Evolutionary conservation across 1,284 basidiomycete genomes (phyloP).

Genomic region (Leucoagaricus sp.): DNA sequence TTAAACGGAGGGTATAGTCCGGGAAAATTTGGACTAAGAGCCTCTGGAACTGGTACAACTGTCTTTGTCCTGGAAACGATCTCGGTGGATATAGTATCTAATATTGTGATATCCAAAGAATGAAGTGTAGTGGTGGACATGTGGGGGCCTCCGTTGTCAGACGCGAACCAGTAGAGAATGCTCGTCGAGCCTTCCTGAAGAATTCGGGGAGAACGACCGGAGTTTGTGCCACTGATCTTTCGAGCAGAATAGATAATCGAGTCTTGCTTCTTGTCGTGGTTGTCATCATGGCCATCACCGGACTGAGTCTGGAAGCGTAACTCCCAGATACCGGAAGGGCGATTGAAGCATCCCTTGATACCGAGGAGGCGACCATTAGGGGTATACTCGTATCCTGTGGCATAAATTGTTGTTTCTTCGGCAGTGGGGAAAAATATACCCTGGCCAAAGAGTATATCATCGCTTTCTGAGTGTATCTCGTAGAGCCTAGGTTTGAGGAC

Average conservation of each 20-base stretch:
- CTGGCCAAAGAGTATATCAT: constrained; percentile 51
- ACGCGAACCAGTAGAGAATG: constrained; percentile 57
- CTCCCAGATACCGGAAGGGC: constrained; percentile 59
- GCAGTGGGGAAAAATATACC: constrained; percentile 45
- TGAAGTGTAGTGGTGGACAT: constrained; percentile 56
- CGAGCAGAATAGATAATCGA: constrained; percentile 4
- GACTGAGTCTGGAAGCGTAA: constrained; percentile 27
- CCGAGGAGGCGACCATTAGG: constrained; percentile 61
- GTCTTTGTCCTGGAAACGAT: background rate
- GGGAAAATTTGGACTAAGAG: constrained; percentile 48
- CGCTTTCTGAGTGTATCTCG: constrained; percentile 8
- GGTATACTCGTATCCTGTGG: constrained; percentile 62
- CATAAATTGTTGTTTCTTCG: constrained; percentile 45
- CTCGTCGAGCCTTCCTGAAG: constrained; percentile 25
- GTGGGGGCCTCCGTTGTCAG: constrained; percentile 60
- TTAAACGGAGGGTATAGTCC: constrained; percentile 61
- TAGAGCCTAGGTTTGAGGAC: constrained; percentile 6
- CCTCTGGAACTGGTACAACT: constrained; percentile 31
- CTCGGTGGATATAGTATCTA: constrained; percentile 15
- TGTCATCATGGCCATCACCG: background rate
- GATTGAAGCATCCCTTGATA: constrained; percentile 62
- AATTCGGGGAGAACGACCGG: constrained; percentile 61
- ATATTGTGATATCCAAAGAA: constrained; percentile 34
- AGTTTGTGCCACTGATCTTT: constrained; percentile 22
- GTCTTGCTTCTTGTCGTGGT: constrained; percentile 7